Percentiles rank a stretch among this genome's conserved stretches.
Evolutionary conservation across 2,329 filamentous ascomycete genomes (phyloP).

Genomic region (Blumeria hordei): DNA sequence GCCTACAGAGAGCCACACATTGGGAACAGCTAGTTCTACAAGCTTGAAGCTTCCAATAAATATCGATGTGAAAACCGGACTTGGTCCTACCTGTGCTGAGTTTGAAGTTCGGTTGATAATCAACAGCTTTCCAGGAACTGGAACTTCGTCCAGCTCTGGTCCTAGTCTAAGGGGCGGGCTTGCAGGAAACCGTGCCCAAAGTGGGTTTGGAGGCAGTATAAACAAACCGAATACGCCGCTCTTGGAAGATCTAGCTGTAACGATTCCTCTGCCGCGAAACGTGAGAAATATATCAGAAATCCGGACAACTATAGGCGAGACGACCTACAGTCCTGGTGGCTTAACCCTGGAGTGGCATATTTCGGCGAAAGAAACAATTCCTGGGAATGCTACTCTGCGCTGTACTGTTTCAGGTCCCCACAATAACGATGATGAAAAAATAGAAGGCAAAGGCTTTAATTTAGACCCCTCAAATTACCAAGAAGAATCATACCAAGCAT

Average conservation of each 20-base stretch:
- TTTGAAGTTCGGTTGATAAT: conserved; percentile 69
- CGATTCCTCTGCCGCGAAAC: conserved; percentile 51
- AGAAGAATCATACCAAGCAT: conserved; percentile 29
- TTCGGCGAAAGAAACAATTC: conserved; percentile 49
- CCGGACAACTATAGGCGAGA: conserved; percentile 59
- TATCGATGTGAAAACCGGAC: conserved; percentile 56
- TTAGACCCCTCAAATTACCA: conserved; percentile 21
- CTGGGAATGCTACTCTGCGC: conserved; percentile 46
- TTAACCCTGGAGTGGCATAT: conserved; percentile 62
- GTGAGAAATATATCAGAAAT: conserved; percentile 71
- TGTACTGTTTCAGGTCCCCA: conserved; percentile 54
- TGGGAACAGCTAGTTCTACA: conserved; percentile 25
- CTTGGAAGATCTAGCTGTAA: conserved; percentile 56
- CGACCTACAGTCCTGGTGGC: conserved; percentile 52
- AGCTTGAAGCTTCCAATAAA: conserved; percentile 60
- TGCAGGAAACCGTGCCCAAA: conserved; percentile 18
- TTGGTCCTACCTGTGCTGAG: conserved; percentile 53
- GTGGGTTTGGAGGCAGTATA: conserved; percentile 18
- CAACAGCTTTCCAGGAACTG: conserved; percentile 33
- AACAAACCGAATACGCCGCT: conserved; percentile 22
- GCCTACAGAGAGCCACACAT: conserved; percentile 37
- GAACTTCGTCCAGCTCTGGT: conserved; percentile 18
- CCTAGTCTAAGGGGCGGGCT: conserved; percentile 17
- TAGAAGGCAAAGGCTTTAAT: conserved; percentile 15
- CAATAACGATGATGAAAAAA: conserved; percentile 23